Conservation (phyloP, 768 basidiomycete species). For the Lactarius evosmus region DNA sequence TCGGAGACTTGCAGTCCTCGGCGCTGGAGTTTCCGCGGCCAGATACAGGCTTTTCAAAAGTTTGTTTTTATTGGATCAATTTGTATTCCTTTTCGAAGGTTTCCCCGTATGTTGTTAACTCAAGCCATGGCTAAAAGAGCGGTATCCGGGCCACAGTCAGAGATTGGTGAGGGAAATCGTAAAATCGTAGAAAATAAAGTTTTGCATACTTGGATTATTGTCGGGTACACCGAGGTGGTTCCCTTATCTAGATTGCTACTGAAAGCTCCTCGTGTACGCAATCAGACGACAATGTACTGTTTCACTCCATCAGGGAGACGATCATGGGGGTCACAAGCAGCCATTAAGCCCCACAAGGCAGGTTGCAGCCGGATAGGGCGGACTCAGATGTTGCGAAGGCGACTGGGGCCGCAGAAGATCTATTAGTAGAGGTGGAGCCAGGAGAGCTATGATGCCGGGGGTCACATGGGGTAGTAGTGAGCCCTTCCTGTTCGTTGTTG, state of each 20-base stretch:
- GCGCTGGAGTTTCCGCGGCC: not conserved
- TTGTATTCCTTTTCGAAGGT: no score
- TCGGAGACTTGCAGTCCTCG: not conserved
- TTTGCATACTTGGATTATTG: not conserved
- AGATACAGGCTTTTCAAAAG: not conserved
- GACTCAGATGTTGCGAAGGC: not conserved
- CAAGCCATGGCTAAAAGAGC: not conserved
- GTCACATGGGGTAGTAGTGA: not conserved
- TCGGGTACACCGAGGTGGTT: not conserved
- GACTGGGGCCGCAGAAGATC: not conserved
- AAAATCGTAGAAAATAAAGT: not conserved
- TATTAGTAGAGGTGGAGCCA: not conserved
- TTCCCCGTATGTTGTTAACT: not conserved
- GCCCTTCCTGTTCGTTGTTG: not conserved
- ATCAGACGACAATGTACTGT: not conserved
- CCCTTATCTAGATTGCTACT: not conserved
- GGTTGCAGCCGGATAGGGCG: not conserved
- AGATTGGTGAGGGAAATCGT: not conserved
- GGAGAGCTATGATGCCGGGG: not conserved
- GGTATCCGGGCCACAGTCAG: not conserved
- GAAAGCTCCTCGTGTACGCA: not conserved
- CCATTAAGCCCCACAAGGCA: not conserved
- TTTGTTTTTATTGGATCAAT: no score
- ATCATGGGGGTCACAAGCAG: not conserved
- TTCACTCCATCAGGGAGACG: not conserved